These are phyloP conservation scores for Neoboletus brunneissimus DNA, from an alignment of 768 basidiomycete genomes.

Conservation along the genomic window DNA sequence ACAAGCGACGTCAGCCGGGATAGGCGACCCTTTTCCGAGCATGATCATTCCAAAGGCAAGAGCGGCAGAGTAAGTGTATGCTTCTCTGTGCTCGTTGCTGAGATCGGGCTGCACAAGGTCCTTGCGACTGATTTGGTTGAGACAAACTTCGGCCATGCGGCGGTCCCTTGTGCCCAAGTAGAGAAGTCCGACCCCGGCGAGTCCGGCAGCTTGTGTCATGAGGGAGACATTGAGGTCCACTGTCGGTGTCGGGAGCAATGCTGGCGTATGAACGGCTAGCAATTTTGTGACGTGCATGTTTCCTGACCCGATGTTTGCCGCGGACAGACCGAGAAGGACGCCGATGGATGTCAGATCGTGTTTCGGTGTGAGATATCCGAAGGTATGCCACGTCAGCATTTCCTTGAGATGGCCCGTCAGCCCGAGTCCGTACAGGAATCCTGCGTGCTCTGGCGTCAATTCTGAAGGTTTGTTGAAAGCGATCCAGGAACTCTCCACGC, in stretches of 20 bases:
- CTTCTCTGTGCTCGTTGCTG: conserved; percentile 86
- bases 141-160: conserved; percentile 89
- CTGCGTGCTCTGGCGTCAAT: conserved; percentile 92
- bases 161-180: conserved; percentile 87
- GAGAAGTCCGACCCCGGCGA: conserved; percentile 84
- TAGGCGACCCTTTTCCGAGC: conserved; percentile 79
- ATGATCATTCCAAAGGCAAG: conserved; percentile 96
- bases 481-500: conserved; percentile 93
- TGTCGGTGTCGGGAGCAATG: conserved; percentile 80
- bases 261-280: conserved; percentile 89
- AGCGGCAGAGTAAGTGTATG: conserved; percentile 86
- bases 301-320: conserved; percentile 81
- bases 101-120: conserved; percentile 80
- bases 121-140: conserved; percentile 76
- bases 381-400: conserved; percentile 94
- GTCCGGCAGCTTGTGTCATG: conserved; percentile 84
- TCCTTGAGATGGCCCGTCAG: conserved; percentile 87
- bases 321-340: conserved; percentile 88
- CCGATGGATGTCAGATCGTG: conserved; percentile 95
- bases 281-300: conserved; percentile 89
- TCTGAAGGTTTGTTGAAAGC: conserved; percentile 92
- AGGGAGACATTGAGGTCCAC: conserved; percentile 90
- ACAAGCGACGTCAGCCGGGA: conserved; percentile 72
- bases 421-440: conserved; percentile 90
- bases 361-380: conserved; percentile 91